Base-by-base conservation (phyloP, 2,329 filamentous ascomycete species). In the Scedosporium minutisporum region DNA sequence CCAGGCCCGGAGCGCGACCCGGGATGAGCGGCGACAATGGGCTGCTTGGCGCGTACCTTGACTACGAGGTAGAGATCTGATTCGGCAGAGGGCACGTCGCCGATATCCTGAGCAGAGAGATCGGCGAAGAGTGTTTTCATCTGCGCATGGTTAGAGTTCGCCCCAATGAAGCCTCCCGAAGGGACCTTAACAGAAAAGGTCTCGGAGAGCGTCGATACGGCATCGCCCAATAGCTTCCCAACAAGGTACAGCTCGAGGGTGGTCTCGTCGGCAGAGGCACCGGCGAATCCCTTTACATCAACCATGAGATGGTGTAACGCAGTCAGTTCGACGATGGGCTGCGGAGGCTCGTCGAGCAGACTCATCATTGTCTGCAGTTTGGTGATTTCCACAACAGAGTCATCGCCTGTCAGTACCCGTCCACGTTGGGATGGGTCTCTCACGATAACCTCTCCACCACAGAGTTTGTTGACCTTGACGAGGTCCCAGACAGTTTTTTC, bases 281-380 rank as follows among this genome's bases (percentile, higher is more conserved):
- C 91, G 1, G 88, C 86, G 65, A 97, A 88, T 7, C 88, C 87
- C 69, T 89, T 93, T 65, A 97, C 82, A 68, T 96, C 91, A 33
- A 97, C 83, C 64, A 96, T 80, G 4, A 96, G 75, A 68, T 97
- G 88, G 71, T 96, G 90, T 61, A 96, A 77, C 42, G 90, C 81
- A 1, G 85, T 87, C 59, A 87, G 82, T 67, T 91, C 92, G 16
- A 84, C 75, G 9, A 84, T 78, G 3, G 84, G 80, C 21, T 84
- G 83, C 0, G 92, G 93, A n/a, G 87, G 85, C 67, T 90, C 88
- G 63, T 96, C 88, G 57, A 99, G 80, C 69, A 97, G 82, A 74
- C 92, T 96, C 95, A 99, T 99, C 71, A 93, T 85, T 4, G 95
- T 96, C 77, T 99, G 96, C 63, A 97, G 79, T 71, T 87, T 91